Evolutionary conservation across 2,329 filamentous ascomycete species (phyloP), one percentile per base, ranked within the genome.

Genomic region (Cladobotryum mycophilum): DNA sequence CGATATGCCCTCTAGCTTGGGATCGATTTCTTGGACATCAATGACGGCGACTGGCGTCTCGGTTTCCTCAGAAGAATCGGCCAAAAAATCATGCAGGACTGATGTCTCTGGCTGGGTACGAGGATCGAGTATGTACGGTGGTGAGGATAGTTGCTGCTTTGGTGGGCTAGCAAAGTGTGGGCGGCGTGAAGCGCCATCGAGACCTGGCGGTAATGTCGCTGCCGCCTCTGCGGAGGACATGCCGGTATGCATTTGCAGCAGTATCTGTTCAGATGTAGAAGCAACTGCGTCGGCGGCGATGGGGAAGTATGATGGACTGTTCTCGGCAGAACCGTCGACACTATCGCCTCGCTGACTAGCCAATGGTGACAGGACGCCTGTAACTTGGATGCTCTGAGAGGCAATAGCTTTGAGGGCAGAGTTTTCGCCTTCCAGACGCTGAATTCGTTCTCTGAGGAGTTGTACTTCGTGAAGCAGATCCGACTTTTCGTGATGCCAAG

Each of bases 1-100:
- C 1, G 75, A 72, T 46, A 84, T 78, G 6, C 80, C 79, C 60
- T 84, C 81, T n/a, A 83, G 66, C 30, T 76, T 74, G 3, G 79
- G 78, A 56, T 82, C 74, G 22, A 82, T 76, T 53, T 77, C 73
- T 41, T 76, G 73, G 9, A 84, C 75, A 52, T 83, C 80, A 46
- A 84, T 79, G 25, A 76, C 70, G 4, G 75, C 72, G 12, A 45
- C 49, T 25, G 35, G 30, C 3, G 42, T 17, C 38, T 44, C 38
- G 15, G 35, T 36, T 11, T 25, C 15, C 20, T 47, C n/a, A 8
- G 50, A 34, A 3, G 36, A 17, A 20, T 34, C 33, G 3, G 59
- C 58, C 4, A 71, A 59, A 45, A 72, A 72, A 56, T 72, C 66
- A 37, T 64, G 64, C 30, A 61, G 49, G 15, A 58, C 58, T 5